Percentiles rank a stretch among this genome's conserved stretches.
Conservation (phyloP, 441 rosid species). For the Kokia cookei region DNA sequence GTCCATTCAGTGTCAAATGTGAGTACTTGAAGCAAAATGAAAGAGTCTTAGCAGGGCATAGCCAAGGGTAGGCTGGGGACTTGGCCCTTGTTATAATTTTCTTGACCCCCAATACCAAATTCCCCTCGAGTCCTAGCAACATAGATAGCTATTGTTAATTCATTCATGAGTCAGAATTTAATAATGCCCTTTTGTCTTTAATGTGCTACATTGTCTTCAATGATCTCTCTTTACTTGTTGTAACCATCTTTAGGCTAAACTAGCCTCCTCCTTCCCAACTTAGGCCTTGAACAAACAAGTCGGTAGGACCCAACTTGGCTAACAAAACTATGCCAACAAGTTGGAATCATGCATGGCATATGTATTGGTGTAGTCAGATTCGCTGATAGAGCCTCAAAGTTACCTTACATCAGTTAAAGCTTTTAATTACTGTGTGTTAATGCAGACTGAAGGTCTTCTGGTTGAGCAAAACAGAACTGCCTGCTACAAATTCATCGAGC, state of each 20-base stretch:
- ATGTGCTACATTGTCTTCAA: neutral
- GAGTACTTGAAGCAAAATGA: too few species aligned
- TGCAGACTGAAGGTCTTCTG: constrained; percentile 72
- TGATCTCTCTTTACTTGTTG: neutral
- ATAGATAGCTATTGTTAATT: neutral
- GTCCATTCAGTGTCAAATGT: too few species aligned
- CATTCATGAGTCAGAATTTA: neutral
- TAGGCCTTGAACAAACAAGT: too few species aligned
- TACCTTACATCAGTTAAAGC: neutral
- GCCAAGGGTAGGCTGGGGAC: too few species aligned
- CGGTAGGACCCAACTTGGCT: neutral
- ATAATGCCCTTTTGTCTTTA: neutral
- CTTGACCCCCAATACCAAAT: too few species aligned
- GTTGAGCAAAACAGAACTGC: constrained; percentile 50
- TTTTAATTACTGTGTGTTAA: neutral
- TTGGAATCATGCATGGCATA: neutral
- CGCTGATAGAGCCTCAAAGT: neutral
- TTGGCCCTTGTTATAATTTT: too few species aligned
- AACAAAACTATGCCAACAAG: neutral
- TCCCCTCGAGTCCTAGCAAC: too few species aligned
- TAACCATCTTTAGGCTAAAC: neutral
- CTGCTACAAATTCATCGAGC: constrained; percentile 49
- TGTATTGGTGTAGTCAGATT: neutral
- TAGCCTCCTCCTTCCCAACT: too few species aligned
- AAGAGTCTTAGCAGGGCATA: too few species aligned